phyloP scores from a whole-genome alignment of 208 protist species.

The Herpetomonas samuelpessoai region DNA sequence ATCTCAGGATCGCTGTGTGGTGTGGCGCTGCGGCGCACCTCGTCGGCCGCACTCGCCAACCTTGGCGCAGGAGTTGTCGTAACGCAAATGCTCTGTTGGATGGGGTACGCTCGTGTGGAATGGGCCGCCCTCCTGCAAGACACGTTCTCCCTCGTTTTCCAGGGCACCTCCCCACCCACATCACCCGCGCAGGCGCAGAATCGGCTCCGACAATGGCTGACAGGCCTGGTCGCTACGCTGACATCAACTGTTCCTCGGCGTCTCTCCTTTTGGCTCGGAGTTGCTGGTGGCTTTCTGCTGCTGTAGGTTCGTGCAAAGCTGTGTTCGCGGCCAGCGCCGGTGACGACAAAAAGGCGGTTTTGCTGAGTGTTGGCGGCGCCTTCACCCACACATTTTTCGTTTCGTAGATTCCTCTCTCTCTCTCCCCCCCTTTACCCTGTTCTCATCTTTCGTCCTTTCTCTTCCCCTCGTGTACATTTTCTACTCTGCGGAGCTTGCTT shows the following conservation, averaged over 20 bases:
- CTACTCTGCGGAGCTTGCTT: too few species aligned
- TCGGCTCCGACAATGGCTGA: constrained; percentile 13
- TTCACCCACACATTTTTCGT: too few species aligned
- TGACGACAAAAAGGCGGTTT: too few species aligned
- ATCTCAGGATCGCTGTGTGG: constrained; percentile 22
- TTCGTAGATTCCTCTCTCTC: too few species aligned
- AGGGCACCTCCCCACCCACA: constrained; percentile 13
- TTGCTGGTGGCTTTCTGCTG: constrained; percentile 23
- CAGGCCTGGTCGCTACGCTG: constrained; percentile 26
- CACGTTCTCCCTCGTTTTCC: constrained; percentile 17
- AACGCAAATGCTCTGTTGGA: constrained; percentile 40
- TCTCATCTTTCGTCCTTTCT: too few species aligned
- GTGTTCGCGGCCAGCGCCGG: too few species aligned
- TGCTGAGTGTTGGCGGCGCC: too few species aligned
- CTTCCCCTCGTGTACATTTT: too few species aligned
- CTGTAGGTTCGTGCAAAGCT: constrained; percentile 7
- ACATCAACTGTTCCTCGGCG: constrained; percentile 29
- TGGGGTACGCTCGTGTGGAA: constrained; percentile 56
- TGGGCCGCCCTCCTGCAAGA: constrained; percentile 50
- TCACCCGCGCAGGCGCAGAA: constrained; percentile 4
- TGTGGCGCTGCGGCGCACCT: constrained; percentile 18
- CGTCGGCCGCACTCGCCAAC: constrained; percentile 17
- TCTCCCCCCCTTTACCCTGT: too few species aligned
- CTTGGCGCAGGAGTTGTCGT: constrained; percentile 24
- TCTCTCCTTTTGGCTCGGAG: constrained; percentile 47